Evolutionary conservation across 495 filamentous ascomycete genomes (phyloP), one percentile per base, ranked within the genome.

Genomic region (Penicillium samsonianum): DNA sequence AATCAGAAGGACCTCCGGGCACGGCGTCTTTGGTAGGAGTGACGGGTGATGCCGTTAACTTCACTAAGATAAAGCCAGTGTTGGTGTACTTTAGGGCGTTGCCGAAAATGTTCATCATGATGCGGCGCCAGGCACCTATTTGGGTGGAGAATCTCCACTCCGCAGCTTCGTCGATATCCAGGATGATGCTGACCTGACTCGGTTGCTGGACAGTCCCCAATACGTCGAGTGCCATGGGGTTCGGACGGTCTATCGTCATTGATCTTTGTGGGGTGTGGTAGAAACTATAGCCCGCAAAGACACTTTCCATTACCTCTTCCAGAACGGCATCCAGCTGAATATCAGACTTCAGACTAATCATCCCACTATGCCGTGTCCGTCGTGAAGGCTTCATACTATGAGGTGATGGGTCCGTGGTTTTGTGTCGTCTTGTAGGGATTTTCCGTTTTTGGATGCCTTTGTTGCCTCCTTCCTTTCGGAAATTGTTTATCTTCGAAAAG

Each of bases 261-360:
- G 62, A 60, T 7, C n/a, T 31, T 33, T 62, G 50, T 0, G 67
- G 65, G n/a, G 62, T 54, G 37, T 62, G 61, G 31, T 66, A 68
- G 40, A 74, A 74, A 48, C 66, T 63, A 25, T 70, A 62, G 8
- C 84, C 84, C 0, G 82, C 79, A 56, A 84, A 82, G 8, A 86
- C 80, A 37, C 76, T 78, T 19, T 87, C 85, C 5, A 80, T 67
- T 5, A 86, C 83, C 53, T 87, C 85, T 60, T 87, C 84, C 0
- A 82, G 57, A 0, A 87, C 70, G 0, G 70, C 50, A 44, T 80
- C 80, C 30, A 87, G 66, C 37, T 80, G 30, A 4, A 74, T 64
- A 43, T 66, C 30, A 33, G 30, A 33, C 30, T 12, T 33, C 30
- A 33, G 11, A 33, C 30, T 33, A 12, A 33, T 33, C 30, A 33